phyloP scores from a whole-genome alignment of 192 early-diverging fungal species.

The Gonapodya prolifera region DNA sequence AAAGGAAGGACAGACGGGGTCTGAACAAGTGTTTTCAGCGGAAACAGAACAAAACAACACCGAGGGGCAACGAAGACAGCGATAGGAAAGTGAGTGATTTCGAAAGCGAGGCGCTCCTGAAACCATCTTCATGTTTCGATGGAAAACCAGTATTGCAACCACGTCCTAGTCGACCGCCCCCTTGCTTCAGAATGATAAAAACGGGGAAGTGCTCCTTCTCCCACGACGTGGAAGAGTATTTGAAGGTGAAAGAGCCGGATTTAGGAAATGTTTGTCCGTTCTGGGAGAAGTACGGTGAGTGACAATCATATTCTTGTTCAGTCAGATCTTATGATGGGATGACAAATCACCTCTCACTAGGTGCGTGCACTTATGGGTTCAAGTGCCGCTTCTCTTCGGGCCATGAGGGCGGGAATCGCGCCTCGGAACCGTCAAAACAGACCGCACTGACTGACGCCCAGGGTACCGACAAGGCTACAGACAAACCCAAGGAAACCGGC shows the following conservation, averaged over 20 bases:
- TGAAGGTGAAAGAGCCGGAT: conserved; percentile 61
- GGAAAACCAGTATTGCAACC: conserved; percentile 7
- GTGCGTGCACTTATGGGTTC: conserved; percentile 43
- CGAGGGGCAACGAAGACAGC: conserved; percentile 33
- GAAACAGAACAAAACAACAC: neutral
- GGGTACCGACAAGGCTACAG: no score
- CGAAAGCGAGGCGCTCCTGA: neutral
- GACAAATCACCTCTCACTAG: conserved; percentile 24
- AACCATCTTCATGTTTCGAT: conserved; percentile 1
- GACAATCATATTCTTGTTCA: no score
- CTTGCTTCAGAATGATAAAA: neutral
- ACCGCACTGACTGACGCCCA: no score
- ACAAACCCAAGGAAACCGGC: no score
- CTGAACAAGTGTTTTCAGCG: conserved; percentile 17
- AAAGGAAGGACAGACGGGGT: conserved; percentile 8
- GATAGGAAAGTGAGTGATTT: conserved; percentile 15
- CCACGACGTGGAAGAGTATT: conserved; percentile 66
- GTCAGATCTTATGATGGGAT: neutral
- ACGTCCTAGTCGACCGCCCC: neutral
- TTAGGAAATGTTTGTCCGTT: conserved; percentile 55
- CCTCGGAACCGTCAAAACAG: no score
- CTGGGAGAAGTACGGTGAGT: conserved; percentile 29
- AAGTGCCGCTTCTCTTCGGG: conserved; percentile 31
- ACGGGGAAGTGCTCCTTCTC: conserved; percentile 49
- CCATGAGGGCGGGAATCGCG: no score